Base-by-base conservation (phyloP, 75 land plant genomes). In the Azolla pinnata region DNA sequence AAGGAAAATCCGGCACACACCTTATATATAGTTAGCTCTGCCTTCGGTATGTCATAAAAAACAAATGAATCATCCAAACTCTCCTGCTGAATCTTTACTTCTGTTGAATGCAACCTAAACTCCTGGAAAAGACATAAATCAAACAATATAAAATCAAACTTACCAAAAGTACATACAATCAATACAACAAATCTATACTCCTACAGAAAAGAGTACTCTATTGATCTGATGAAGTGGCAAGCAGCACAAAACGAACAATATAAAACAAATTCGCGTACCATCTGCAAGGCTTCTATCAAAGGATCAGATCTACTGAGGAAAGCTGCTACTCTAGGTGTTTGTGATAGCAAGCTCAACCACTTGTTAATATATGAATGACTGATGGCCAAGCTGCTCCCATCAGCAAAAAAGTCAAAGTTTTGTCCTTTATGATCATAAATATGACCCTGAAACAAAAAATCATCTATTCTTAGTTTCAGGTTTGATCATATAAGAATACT, bases 241-340 rank as follows among this genome's bases (percentile, higher is more conserved):
- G 24, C 34, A 31, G 27, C 44, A 19, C 9, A 57, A 18, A 30
- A 20, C 21, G 5, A 38, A 29, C 20, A 45, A 47, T 31, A 12
- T 29, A 58, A 8, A 45, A 24, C 12, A 46, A 46, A 30, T 49
- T 38, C 9, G 24, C 35, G 17, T 48, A 91, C 91, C 97, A 83
- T 91, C 70, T 84, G 70, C 44, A 91, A 50, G 49, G 85, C 86
- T 66, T 57, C 31, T 27, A 93, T 62, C 40, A 93, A 58, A 20
- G 98, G 96, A 61, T 87, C 89, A 62, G 59, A 69, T 64, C 81
- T 93, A 33, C 81, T 52, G 9, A 88, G 76, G 66, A 85, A 93
- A 44, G 98, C 86, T 5, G 98, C 96, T 26, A 93, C 90, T 30
- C 98, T 73, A 60, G 98, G 96, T 49, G 96, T 85, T 31, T 75